Base-by-base conservation (phyloP, 2,329 filamentous ascomycete species). In the Celoporthe dispersa region DNA sequence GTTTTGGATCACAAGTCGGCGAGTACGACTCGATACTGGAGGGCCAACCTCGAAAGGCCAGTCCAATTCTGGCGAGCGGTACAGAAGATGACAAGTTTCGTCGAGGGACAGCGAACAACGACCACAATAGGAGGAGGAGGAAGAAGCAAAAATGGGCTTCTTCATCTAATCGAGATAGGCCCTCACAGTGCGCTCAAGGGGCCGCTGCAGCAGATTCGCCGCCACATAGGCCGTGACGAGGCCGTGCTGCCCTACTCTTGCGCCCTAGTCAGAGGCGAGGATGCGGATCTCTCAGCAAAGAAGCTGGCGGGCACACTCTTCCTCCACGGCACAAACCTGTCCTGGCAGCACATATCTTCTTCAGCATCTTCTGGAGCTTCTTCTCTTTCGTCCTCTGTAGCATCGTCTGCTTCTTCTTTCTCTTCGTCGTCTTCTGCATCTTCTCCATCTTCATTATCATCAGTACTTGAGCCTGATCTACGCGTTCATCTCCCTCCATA, bases 281-380 rank as follows among this genome's bases (percentile, higher is more conserved):
- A 48, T 1, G 44, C 44, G n/a, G 22, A 48, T 9, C 44, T 48
- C 44, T 48, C 44, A 22, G 7, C 22, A 2, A 48, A 48, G 83
- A 84, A 84, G 70, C 85, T 85, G 5, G 90, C 86, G 74, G 89
- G 85, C 68, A 70, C 74, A 1, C 71, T 74, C 1, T 85, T 55
- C 25, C n/a, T 55, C 11, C 51, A 28, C n/a, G 51, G 51, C n/a
- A 28, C 25, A 28, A 28, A 28, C 11, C 51, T 55, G 11, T 28
- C 51, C 4, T 55, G 51, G 51, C 25, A 14, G 11, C 25, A 55
- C 25, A 28, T 55, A 28, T 55, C 51, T 2, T 28, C 44, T 9
- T 51, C 44, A 9, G 6, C 51, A 25, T 25, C 44, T 22, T 44
- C 12, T 44, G 3, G 12, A 1, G 12, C 33, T 25, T 33, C 57